Conservation (phyloP, 1,284 basidiomycete genomes). For the Tremellales sp. region DNA sequence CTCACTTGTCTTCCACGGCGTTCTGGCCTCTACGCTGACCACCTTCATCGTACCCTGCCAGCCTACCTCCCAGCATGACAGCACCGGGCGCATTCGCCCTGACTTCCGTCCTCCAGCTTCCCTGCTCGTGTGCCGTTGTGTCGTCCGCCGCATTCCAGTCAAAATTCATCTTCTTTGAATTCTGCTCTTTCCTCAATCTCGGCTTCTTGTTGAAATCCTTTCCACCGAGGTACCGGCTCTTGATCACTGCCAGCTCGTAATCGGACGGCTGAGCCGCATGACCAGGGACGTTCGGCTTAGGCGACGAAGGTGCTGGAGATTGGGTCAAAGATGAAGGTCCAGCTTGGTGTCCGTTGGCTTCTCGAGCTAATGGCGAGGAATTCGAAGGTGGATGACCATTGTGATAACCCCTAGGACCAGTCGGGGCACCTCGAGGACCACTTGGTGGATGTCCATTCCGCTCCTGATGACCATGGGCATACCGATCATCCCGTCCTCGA, state of each 20-base stretch:
- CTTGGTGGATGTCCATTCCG: conserved; percentile 10
- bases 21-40: conserved; percentile 48
- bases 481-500: conserved; percentile 9
- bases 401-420: conserved; percentile 23
- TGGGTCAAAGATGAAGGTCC: conserved; percentile 11
- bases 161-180: conserved; percentile 93
- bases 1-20: conserved; percentile 21
- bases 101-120: conserved; percentile 46
- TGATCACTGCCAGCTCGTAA: conserved; percentile 68
- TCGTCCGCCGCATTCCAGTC: conserved; percentile 96
- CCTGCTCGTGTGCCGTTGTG: conserved; percentile 57
- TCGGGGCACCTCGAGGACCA: conserved; percentile 26
- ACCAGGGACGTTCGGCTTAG: conserved; percentile 14
- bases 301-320: conserved; percentile 9
- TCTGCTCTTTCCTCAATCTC: conserved; percentile 72
- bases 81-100: conserved; percentile 65
- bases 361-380: neutral
- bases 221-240: conserved; percentile 78
- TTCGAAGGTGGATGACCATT: conserved; percentile 5
- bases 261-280: conserved; percentile 53
- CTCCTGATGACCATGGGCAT: conserved; percentile 2
- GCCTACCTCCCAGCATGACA: conserved; percentile 77
- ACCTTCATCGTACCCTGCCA: conserved; percentile 81
- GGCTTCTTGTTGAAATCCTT: conserved; percentile 75
- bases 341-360: neutral